Conservation (phyloP, 2,329 filamentous ascomycete species). For the Arthrobotrys pseudoclavata region DNA sequence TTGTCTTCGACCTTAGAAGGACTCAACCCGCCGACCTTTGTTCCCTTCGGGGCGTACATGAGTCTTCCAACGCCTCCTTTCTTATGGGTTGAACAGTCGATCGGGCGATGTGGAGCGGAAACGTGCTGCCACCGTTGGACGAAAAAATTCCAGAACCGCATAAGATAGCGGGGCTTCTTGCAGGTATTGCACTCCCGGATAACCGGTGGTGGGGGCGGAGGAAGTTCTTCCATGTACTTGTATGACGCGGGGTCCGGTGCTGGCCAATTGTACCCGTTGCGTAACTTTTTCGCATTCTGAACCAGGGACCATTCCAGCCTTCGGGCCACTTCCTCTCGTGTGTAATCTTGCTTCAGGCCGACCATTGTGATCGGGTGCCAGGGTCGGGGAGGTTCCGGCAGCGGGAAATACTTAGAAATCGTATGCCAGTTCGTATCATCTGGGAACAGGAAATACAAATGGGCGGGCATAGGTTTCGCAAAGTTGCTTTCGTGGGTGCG, state of each 20-base stretch:
- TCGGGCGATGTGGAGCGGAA: slow-evolving; percentile 39
- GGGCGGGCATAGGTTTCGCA: background rate
- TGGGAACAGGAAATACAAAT: slow-evolving; percentile 38
- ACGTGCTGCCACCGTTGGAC: slow-evolving; percentile 52
- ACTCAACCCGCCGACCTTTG: slow-evolving; percentile 7
- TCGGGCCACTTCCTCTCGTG: slow-evolving; percentile 51
- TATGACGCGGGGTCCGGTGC: slow-evolving; percentile 37
- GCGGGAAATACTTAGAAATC: slow-evolving; percentile 27
- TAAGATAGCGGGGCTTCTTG: slow-evolving; percentile 43
- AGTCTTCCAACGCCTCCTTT: slow-evolving; percentile 40
- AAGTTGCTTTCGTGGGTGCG: background rate
- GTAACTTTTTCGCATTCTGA: slow-evolving; percentile 46
- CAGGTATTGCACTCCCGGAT: slow-evolving; percentile 46
- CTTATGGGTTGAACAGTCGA: slow-evolving; percentile 24
- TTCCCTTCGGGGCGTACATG: slow-evolving; percentile 40
- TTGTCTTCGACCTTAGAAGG: slow-evolving; percentile 30
- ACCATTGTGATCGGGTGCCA: slow-evolving; percentile 50
- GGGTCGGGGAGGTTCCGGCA: slow-evolving; percentile 42
- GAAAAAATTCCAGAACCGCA: slow-evolving; percentile 58
- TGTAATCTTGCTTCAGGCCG: slow-evolving; percentile 49
- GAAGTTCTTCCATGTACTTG: slow-evolving; percentile 17
- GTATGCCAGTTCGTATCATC: slow-evolving; percentile 39
- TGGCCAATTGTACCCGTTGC: slow-evolving; percentile 30
- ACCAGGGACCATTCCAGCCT: slow-evolving; percentile 47
- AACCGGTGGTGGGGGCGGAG: slow-evolving; percentile 44